Percentiles rank a stretch among this genome's conserved stretches.
phyloP scores from a whole-genome alignment of 2,329 filamentous ascomycete species.

The Coniochaeta prunicola region DNA sequence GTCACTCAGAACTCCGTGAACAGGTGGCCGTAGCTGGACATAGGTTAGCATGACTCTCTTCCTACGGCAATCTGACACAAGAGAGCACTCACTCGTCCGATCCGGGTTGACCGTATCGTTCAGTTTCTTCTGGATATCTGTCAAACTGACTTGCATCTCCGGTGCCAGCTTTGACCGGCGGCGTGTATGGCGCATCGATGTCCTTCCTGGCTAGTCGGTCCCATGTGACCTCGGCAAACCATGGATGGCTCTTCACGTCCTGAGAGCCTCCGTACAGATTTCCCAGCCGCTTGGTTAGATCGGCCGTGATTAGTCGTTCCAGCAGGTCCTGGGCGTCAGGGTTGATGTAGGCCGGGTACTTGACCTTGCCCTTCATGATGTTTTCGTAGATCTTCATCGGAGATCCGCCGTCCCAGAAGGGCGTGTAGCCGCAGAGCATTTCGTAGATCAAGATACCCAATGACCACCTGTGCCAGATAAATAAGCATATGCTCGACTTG shows the following conservation, averaged over 20 bases:
- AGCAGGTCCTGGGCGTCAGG: slow-evolving; percentile 89
- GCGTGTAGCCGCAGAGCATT: slow-evolving; percentile 98
- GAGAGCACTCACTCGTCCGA: slow-evolving; percentile 70
- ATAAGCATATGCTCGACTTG: slow-evolving; percentile 5
- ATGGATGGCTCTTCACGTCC: slow-evolving; percentile 91
- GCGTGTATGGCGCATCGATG: slow-evolving; percentile 96
- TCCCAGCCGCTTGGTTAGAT: slow-evolving; percentile 89
- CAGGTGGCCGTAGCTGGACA: slow-evolving; percentile 58
- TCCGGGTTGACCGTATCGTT: slow-evolving; percentile 75
- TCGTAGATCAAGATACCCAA: slow-evolving; percentile 97
- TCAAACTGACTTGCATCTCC: slow-evolving; percentile 98
- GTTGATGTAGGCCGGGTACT: slow-evolving; percentile 94
- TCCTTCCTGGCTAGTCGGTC: slow-evolving; percentile 90
- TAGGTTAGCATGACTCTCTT: not conserved
- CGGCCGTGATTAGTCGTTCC: slow-evolving; percentile 85
- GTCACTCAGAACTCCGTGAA: slow-evolving; percentile 63
- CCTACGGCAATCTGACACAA: slow-evolving; percentile 2
- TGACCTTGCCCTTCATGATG: slow-evolving; percentile 90
- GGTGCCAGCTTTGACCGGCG: slow-evolving; percentile 85
- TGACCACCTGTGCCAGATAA: slow-evolving; percentile 68
- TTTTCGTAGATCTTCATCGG: slow-evolving; percentile 99
- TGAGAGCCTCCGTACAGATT: slow-evolving; percentile 86
- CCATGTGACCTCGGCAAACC: slow-evolving; percentile 98
- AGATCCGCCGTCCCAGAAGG: slow-evolving; percentile 96
- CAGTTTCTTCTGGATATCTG: slow-evolving; percentile 93